phyloP scores from a whole-genome alignment of 257 asterid species.

The Solanum virginianum region DNA sequence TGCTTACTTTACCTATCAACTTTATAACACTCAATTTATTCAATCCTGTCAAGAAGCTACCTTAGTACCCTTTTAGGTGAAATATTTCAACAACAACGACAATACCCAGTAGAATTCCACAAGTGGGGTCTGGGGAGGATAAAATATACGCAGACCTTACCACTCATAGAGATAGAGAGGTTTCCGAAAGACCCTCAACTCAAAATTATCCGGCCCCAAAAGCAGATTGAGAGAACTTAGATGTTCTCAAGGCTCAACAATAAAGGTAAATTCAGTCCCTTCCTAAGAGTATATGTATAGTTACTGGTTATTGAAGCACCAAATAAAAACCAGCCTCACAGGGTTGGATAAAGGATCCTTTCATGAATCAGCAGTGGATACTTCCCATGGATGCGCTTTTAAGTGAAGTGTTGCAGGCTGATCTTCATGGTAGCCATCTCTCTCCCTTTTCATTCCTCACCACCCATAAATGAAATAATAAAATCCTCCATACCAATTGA shows the following conservation, averaged over 20 bases:
- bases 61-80: neutral
- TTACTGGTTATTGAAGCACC: neutral
- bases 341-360: neutral
- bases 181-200: too few species aligned
- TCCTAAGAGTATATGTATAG: neutral
- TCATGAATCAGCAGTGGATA: neutral
- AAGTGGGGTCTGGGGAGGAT: too few species aligned
- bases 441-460: neutral
- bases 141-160: too few species aligned
- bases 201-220: too few species aligned
- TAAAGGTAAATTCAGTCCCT: neutral
- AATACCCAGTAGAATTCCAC: neutral
- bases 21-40: neutral
- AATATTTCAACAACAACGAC: neutral
- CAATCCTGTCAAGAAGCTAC: neutral
- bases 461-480: neutral
- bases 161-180: too few species aligned
- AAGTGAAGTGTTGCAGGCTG: neutral
- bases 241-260: neutral
- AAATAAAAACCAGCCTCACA: neutral
- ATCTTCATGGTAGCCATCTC: neutral
- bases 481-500: neutral
- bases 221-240: neutral
- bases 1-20: neutral
- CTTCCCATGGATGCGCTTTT: neutral